These are phyloP conservation scores for Ganoderma multipileum DNA, from an alignment of 1,284 basidiomycete species.

Conservation along the genomic window DNA sequence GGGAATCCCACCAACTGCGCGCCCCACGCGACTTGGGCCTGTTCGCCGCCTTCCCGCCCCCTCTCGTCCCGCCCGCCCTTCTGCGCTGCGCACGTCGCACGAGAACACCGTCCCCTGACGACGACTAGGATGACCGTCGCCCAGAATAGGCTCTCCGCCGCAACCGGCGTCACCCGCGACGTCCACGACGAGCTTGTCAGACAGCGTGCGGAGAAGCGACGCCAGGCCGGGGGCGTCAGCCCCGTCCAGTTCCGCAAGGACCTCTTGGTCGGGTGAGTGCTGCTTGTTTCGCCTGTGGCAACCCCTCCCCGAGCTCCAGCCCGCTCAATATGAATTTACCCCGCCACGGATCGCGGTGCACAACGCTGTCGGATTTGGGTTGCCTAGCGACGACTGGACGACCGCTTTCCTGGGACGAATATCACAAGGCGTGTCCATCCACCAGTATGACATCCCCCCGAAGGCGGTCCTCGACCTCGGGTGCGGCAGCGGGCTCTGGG, in stretches of 20 bases:
- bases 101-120: neutral
- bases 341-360: neutral
- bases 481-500: constrained; percentile 83
- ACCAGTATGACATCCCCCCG: constrained; percentile 60
- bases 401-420: constrained; percentile 63
- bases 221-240: constrained; percentile 56
- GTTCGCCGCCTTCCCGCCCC: constrained; percentile 7
- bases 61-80: neutral
- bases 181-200: constrained; percentile 53
- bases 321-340: constrained; percentile 12
- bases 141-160: constrained; percentile 15
- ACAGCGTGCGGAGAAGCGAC: constrained; percentile 49
- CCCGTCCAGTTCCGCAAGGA: constrained; percentile 57
- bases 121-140: constrained; percentile 21
- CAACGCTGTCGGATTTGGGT: neutral
- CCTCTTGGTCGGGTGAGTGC: constrained; percentile 60
- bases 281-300: constrained; percentile 6
- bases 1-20: constrained; percentile 10
- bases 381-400: constrained; percentile 70
- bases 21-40: constrained; percentile 6
- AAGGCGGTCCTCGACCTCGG: constrained; percentile 72
- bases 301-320: constrained; percentile 5
- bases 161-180: constrained; percentile 46
- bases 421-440: constrained; percentile 55
- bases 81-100: constrained; percentile 1